A percentile compares a stretch with the other conserved stretches of the same genome.
These are phyloP conservation scores for Stipa capillata DNA, from an alignment of 176 grass and related monocot species.

Conservation along the genomic window DNA sequence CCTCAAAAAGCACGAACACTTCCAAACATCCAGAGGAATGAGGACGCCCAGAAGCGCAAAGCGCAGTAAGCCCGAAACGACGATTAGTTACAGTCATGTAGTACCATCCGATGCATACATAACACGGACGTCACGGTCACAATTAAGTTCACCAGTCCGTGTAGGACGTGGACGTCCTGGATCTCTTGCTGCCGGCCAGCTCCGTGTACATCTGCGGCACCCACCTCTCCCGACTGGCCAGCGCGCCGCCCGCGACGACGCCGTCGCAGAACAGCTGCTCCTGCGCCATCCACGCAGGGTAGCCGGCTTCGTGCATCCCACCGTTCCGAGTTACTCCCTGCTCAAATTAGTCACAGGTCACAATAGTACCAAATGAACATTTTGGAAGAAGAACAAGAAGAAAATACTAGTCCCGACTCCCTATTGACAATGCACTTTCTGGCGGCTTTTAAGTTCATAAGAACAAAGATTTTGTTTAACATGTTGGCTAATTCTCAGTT, in stretches of 20 bases:
- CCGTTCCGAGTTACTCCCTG: constrained; percentile 28
- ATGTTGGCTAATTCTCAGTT: too few relatives aligned
- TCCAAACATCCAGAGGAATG: not conserved
- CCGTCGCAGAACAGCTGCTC: constrained; percentile 37
- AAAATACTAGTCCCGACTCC: too few relatives aligned
- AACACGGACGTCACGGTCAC: not conserved
- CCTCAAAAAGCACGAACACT: constrained; percentile 19
- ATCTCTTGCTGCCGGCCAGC: constrained; percentile 28
- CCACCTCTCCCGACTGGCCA: constrained; percentile 9
- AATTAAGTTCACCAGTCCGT: constrained; percentile 35
- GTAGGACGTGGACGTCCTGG: constrained; percentile 10
- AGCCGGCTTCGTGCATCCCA: not conserved
- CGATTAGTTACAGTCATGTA: not conserved
- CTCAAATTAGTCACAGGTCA: not conserved
- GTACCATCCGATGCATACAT: not conserved
- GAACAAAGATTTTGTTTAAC: too few relatives aligned
- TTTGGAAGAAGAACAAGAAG: too few relatives aligned
- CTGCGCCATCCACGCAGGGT: constrained; percentile 37
- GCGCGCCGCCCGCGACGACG: not conserved
- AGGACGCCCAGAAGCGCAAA: constrained; percentile 9
- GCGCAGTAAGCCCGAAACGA: constrained; percentile 2
- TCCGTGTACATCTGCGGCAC: constrained; percentile 52
- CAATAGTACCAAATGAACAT: not conserved
- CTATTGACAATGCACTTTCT: not conserved
- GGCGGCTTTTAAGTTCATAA: not conserved